Percentiles rank a stretch among this genome's conserved stretches.
Conservation (phyloP, 2,329 filamentous ascomycete genomes). For the Lecanicillium sp. region DNA sequence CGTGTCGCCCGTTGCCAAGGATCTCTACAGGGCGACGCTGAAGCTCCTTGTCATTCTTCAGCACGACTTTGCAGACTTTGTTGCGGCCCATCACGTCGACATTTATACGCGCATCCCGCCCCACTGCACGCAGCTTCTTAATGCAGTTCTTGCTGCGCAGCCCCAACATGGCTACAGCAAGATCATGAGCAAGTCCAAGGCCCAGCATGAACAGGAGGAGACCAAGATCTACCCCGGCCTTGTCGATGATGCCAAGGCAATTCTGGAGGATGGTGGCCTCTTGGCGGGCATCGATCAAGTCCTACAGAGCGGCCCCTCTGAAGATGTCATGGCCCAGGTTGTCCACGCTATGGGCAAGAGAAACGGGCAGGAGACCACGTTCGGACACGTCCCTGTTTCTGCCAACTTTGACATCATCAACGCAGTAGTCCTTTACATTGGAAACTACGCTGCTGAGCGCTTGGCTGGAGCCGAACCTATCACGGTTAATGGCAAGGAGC, state of each 20-base stretch:
- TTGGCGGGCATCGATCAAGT: conserved; percentile 55
- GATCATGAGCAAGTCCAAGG: conserved; percentile 54
- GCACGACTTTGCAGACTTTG: conserved; percentile 91
- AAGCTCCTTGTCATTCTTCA: conserved; percentile 81
- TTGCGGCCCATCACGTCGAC: conserved; percentile 78
- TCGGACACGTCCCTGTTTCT: conserved; percentile 60
- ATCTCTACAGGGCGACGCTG: conserved; percentile 76
- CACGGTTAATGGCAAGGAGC: conserved; percentile 34
- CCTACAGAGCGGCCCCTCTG: conserved; percentile 55
- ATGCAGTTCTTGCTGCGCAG: conserved; percentile 78
- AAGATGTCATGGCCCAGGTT: conserved; percentile 71
- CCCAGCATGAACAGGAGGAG: conserved; percentile 74
- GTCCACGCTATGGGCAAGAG: conserved; percentile 63
- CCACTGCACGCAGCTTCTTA: conserved; percentile 81
- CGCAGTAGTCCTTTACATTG: conserved; percentile 77
- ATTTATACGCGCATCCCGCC: conserved; percentile 76
- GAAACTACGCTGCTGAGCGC: conserved; percentile 61
- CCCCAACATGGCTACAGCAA: conserved; percentile 64
- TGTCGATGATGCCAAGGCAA: conserved; percentile 55
- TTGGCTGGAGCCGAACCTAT: conserved; percentile 53
- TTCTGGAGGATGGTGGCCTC: conserved; percentile 49
- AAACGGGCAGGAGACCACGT: conserved; percentile 52
- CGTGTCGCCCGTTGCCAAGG: conserved; percentile 64
- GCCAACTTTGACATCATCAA: conserved; percentile 70
- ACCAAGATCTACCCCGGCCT: conserved; percentile 62